These are phyloP conservation scores for Cardiosporidium cionae DNA, from an alignment of 169 alveolate species.

Conservation along the genomic window DNA sequence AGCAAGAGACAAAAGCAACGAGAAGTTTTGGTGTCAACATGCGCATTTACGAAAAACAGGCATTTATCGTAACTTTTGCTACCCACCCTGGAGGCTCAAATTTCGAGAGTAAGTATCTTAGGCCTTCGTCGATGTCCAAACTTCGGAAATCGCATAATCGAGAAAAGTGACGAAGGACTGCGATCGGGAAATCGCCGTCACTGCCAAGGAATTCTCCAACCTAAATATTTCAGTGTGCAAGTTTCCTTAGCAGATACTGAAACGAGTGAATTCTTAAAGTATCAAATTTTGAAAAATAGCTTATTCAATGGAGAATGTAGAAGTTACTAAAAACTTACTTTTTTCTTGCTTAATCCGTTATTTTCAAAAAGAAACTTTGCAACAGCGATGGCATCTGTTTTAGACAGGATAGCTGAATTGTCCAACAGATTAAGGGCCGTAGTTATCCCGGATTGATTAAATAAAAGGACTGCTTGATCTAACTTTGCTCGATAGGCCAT, in stretches of 20 bases:
- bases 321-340: neutral
- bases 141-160: conserved; percentile 13
- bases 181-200: neutral
- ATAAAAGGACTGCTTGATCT: conserved; percentile 25
- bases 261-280: neutral
- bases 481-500: conserved; percentile 11
- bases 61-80: neutral
- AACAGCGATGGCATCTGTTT: conserved; percentile 7
- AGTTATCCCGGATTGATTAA: conserved; percentile 16
- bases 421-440: conserved; percentile 17
- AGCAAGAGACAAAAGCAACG: too few species aligned
- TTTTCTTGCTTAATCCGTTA: conserved; percentile 21
- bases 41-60: too few species aligned
- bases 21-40: too few species aligned
- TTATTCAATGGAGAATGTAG: neutral
- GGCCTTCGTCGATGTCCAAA: conserved; percentile 6
- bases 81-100: conserved; percentile 25
- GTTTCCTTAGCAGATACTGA: neutral
- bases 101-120: conserved; percentile 7
- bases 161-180: conserved; percentile 14
- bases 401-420: conserved; percentile 1
- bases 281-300: neutral
- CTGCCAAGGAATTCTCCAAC: conserved; percentile 23
- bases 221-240: neutral
- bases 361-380: conserved; percentile 17